Base-by-base conservation (phyloP, 345 rosid genomes). In the Crucihimalaya himalaica region DNA sequence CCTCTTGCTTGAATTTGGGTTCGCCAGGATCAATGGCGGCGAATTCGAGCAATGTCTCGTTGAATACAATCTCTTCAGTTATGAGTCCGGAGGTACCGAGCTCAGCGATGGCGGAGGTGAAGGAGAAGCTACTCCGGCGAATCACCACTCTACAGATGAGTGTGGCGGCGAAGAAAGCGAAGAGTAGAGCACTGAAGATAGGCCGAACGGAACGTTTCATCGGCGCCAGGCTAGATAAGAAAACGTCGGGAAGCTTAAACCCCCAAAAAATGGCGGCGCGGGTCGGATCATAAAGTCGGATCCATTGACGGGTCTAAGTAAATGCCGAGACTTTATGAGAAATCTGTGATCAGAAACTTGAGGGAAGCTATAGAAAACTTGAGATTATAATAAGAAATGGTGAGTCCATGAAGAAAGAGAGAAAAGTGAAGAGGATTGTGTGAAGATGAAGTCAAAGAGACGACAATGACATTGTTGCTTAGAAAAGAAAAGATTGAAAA, bases 161-260 rank as follows among this genome's bases (percentile, higher is more conserved):
- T 5, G 88, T 81, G 19, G 74, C 71, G 64, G 86, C 84, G 79
- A 91, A 73, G 64, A 79, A 79, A 1, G 81, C 60, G 77, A 93
- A 86, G 35, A 91, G 56, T 8, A 91, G 73, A 53, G 86, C 75
- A 68, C 87, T 84, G 58, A 82, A 74, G 55, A 89, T 72, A 42
- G 94, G 91, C 34, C 92, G 86, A 32, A 84, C 80, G 47, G 98
- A 84, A 69, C 89, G 82, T 79, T 93, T 93, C 91, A 90, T 93
- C 62, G 74, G 66, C 6, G 66, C 8, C 51, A 1, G 66, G 46
- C 20, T 2, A 59, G 47, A 35, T 42, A 35, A 20, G 29, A 6
- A 59, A 59, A 58, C 23, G 47, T 37, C 16, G 21, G 52, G 23
- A 35, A 68, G 70, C 71, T 37, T 73, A 76, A 37, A 39, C 46